Evolutionary conservation across 2,329 filamentous ascomycete genomes (phyloP).

Genomic region (Lachnum nothofagi): DNA sequence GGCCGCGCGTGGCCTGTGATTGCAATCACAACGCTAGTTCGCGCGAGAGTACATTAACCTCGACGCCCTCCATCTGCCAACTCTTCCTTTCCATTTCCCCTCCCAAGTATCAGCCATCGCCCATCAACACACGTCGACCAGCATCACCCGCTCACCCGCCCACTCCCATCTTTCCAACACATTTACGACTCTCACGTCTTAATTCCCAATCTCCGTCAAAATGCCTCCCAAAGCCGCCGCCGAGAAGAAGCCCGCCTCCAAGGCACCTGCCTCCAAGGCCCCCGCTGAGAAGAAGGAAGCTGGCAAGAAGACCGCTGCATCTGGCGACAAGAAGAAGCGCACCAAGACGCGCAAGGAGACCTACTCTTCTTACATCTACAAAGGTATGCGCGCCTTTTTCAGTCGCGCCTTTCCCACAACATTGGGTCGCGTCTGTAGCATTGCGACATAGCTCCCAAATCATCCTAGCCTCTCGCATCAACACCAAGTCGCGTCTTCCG

Average conservation of each 20-base stretch:
- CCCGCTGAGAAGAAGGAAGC: conserved; percentile 99
- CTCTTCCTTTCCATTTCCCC: conserved; percentile 11
- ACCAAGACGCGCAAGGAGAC: conserved; percentile 99
- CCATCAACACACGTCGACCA: not conserved
- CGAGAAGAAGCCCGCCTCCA: conserved; percentile 98
- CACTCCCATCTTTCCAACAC: conserved; percentile 16
- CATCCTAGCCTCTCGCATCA: conserved; percentile 1
- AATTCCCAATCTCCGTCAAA: conserved; percentile 42
- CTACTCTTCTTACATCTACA: conserved; percentile 99
- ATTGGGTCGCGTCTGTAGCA: conserved; percentile 18
- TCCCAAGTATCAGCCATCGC: conserved; percentile 11
- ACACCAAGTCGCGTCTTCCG: conserved; percentile 21
- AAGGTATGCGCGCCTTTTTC: conserved; percentile 60
- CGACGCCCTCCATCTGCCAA: conserved; percentile 8
- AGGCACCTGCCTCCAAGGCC: conserved; percentile 79
- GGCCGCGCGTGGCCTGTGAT: conserved; percentile 11
- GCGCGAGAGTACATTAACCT: conserved; percentile 12
- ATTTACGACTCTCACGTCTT: conserved; percentile 19
- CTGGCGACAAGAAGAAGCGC: conserved; percentile 99
- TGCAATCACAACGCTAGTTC: conserved; percentile 14
- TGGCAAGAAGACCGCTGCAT: conserved; percentile 97
- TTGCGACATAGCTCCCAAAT: conserved; percentile 7
- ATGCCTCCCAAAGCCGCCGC: conserved; percentile 93
- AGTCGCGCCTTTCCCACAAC: conserved; percentile 22
- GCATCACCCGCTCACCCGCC: conserved; percentile 17